Evolutionary conservation across 768 basidiomycete genomes (phyloP), one percentile per base, ranked within the genome.

Genomic region (Auriscalpium microsporum): DNA sequence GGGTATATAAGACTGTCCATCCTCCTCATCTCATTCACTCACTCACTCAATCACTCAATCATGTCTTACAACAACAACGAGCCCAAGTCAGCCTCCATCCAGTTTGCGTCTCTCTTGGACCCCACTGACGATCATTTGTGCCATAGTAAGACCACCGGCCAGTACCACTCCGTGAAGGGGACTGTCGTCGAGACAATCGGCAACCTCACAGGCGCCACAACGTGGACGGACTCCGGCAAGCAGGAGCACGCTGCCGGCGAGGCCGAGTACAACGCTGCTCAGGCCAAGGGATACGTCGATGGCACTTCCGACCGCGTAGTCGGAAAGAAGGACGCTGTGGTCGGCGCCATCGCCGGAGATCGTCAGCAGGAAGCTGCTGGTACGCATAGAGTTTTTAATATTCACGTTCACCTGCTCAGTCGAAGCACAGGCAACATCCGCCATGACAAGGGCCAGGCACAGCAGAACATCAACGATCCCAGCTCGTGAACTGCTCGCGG

Each of bases 321-420:
- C 2, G 81, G 82, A 42, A 78, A 79, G 66, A 76, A 78, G 56
- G 81, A 83, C 52, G 63, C 77, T 45, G 67, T 83, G 35, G 69
- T 78, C 37, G 82, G 82, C 36, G 78, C 81, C 10, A 58, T 84
- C 48, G 74, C 69, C n/a, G 82, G 80, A 28, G 83, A 83, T 65
- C 72, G 74, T 60, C 42, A 68, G n/a, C 78, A 80, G 63, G 72
- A 84, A 65, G 54, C 59, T 16, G n/a, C 71, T 16, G 81, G 82
- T 79, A 56, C 50, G 72, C 8, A 51, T 19, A 50, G 10, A 13
- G 11, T 11, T 13, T 45, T 4, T 13, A 37, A 23, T 28, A n/a
- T 33, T 38, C 17, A 23, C 5, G 4, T n/a, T 37, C 11, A 23
- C 21, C 8, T 28, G 28, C 28, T 28, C 7, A 28, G 2, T 1